Conservation (phyloP, 371 early-diverging fungal genomes). For the Apophysomyces trapeziformis region DNA sequence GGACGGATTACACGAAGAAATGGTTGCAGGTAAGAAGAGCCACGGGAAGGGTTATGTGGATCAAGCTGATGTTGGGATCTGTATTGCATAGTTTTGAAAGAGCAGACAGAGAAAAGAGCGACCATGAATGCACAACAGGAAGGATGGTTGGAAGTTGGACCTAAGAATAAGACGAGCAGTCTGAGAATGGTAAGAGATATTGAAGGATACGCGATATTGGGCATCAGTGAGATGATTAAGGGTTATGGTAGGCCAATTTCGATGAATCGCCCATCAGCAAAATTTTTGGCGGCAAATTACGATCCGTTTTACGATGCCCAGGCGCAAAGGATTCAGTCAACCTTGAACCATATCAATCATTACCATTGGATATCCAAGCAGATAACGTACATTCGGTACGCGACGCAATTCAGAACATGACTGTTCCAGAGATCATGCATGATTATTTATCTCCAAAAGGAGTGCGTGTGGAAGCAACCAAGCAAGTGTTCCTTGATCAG, state of each 20-base stretch:
- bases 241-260: constrained; percentile 53
- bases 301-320: constrained; percentile 78
- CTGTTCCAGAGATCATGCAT: constrained; percentile 76
- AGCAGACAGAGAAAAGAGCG: constrained; percentile 27
- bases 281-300: constrained; percentile 86
- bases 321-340: constrained; percentile 84
- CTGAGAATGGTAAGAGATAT: constrained; percentile 34
- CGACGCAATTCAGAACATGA: constrained; percentile 84
- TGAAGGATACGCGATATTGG: background rate
- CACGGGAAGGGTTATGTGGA: background rate
- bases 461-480: constrained; percentile 76
- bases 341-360: constrained; percentile 85
- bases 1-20: constrained; percentile 95
- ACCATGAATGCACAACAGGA: constrained; percentile 44
- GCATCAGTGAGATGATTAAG: background rate
- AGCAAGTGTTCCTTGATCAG: constrained; percentile 80
- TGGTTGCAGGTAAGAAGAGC: constrained; percentile 55
- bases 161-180: constrained; percentile 72
- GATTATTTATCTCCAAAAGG: constrained; percentile 54
- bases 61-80: background rate
- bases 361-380: constrained; percentile 90
- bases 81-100: constrained; percentile 27
- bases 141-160: constrained; percentile 92
- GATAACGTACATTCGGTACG: constrained; percentile 78
- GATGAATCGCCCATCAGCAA: constrained; percentile 80